phyloP scores from a whole-genome alignment of 148 eudicot genomes.

The Nepenthes gracilis region DNA sequence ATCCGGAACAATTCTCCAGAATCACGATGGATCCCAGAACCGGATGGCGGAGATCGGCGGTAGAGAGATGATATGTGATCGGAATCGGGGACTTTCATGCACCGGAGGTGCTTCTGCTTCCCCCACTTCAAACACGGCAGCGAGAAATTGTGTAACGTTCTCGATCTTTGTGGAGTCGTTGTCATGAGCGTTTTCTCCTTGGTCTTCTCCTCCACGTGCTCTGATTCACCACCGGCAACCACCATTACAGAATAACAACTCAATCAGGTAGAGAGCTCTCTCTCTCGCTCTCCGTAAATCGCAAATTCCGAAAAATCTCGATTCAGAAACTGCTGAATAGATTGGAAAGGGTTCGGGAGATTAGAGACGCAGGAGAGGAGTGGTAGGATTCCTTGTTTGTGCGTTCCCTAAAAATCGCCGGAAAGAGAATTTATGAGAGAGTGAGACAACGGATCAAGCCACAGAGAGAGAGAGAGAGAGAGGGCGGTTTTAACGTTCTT shows the following conservation, averaged over 20 bases:
- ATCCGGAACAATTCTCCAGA: not conserved
- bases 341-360: too few species aligned
- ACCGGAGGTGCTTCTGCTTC: constrained; percentile 4
- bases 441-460: too few species aligned
- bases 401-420: too few species aligned
- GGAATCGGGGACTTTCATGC: constrained; percentile 1
- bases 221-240: not conserved
- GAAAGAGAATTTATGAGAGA: too few species aligned
- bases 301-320: too few species aligned
- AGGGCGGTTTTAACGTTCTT: too few species aligned
- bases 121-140: constrained; percentile 8
- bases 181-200: not conserved
- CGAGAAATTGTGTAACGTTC: constrained; percentile 5
- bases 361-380: too few species aligned
- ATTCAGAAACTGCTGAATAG: too few species aligned
- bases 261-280: too few species aligned
- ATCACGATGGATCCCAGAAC: not conserved
- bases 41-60: not conserved
- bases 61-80: not conserved
- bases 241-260: constrained; percentile 2
- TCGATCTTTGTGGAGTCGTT: constrained; percentile 2
- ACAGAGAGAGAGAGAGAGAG: too few species aligned
- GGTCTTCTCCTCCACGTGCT: not conserved
- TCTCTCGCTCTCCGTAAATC: too few species aligned
- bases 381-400: too few species aligned